Evolutionary conservation across 345 rosid genomes (phyloP).

Genomic region (Populus euphratica): DNA sequence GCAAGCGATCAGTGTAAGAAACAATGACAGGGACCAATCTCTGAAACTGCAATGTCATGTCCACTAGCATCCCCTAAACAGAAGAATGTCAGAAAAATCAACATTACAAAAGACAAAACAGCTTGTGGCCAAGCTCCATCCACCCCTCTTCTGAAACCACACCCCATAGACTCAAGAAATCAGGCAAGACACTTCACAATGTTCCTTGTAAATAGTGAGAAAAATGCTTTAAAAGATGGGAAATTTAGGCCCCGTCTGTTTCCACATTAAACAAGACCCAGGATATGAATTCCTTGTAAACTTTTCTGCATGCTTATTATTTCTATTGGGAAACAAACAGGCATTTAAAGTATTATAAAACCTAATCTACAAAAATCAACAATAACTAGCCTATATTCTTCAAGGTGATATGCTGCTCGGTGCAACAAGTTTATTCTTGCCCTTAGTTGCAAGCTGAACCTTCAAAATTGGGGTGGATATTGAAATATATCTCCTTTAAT

Average conservation of each 20-base stretch:
- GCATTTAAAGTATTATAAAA: too few species aligned
- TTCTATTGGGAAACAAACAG: background rate
- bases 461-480: too few species aligned
- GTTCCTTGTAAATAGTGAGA: background rate
- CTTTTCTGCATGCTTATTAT: background rate
- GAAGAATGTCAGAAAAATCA: constrained; percentile 25
- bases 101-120: background rate
- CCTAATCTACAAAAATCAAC: too few species aligned
- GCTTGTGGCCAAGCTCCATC: background rate
- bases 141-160: background rate
- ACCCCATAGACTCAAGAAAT: background rate
- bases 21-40: constrained; percentile 75
- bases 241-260: background rate
- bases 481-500: too few species aligned
- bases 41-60: constrained; percentile 54
- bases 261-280: background rate
- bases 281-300: background rate
- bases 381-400: too few species aligned
- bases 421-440: too few species aligned
- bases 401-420: too few species aligned
- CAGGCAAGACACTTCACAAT: background rate
- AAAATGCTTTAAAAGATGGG: too few species aligned
- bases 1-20: constrained; percentile 59
- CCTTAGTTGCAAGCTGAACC: too few species aligned
- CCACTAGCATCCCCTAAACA: constrained; percentile 73